Conservation (phyloP, 2,329 filamentous ascomycete genomes). For the Aspergillus sp. region DNA sequence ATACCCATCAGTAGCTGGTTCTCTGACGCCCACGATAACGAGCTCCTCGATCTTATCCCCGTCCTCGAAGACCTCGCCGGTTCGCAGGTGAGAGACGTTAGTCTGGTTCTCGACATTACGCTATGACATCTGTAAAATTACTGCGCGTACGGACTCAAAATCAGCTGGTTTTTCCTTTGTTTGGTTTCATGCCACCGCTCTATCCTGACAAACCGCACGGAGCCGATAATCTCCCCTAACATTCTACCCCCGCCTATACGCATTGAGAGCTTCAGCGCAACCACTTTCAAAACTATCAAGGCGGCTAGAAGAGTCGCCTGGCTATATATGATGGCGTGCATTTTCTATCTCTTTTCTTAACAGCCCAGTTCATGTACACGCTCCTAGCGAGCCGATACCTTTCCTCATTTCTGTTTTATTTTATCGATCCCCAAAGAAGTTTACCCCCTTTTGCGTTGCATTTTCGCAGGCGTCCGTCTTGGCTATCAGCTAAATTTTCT, state of each 20-base stretch:
- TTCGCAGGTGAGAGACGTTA: slow-evolving; percentile 88
- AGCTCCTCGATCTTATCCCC: slow-evolving; percentile 93
- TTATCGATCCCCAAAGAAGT: slow-evolving; percentile 23
- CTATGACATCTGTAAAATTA: slow-evolving; percentile 49
- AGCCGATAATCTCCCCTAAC: not conserved
- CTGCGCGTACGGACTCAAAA: slow-evolving; percentile 30
- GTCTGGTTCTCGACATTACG: slow-evolving; percentile 89
- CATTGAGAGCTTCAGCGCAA: not conserved
- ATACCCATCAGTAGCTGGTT: slow-evolving; percentile 99
- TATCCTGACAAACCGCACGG: not conserved
- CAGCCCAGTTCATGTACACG: slow-evolving; percentile 16
- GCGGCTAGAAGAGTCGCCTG: slow-evolving; percentile 1
- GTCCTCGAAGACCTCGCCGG: slow-evolving; percentile 96
- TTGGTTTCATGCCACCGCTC: slow-evolving; percentile 10
- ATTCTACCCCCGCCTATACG: slow-evolving; percentile 3
- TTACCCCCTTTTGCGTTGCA: slow-evolving; percentile 29
- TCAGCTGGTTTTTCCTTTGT: slow-evolving; percentile 25
- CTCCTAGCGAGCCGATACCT: slow-evolving; percentile 30
- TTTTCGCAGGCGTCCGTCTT: slow-evolving; percentile 39
- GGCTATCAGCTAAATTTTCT: slow-evolving; percentile 31
- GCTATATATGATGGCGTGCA: slow-evolving; percentile 8
- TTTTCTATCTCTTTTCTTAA: slow-evolving; percentile 4
- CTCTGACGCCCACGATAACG: slow-evolving; percentile 98
- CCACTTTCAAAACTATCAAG: not conserved
- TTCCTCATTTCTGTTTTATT: slow-evolving; percentile 19